Evolutionary conservation across 805 yeast genomes (phyloP), one percentile per base, ranked within the genome.

Genomic region (Saccharomycopsis sp.): DNA sequence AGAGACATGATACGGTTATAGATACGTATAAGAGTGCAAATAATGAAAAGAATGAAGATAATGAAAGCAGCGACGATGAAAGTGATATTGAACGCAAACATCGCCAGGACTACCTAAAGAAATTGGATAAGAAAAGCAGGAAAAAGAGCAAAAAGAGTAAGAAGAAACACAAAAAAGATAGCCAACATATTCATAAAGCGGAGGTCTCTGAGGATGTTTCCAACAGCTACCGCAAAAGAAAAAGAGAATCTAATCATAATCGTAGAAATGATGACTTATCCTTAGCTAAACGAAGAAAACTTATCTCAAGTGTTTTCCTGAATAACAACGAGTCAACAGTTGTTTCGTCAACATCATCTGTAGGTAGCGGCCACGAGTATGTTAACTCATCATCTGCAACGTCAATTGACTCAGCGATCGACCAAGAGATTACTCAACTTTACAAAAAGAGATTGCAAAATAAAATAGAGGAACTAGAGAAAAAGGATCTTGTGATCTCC

Each of bases 401-500:
- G 7, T 44, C 49, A 12, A 17, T 44, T 44, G 49, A 44, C 7
- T 44, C 49, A n/a, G 22, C 7, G 7, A 19, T 19, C 22, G 49
- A 44, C 12, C 19, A 12, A 17, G 49, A 44, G 12, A 8, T 44
- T 17, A 44, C 20, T 17, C 19, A 17, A 12, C 49, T 44, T 44
- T 44, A 44, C 12, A 8, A 44, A 19, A 44, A 44, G 12, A 44
- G 49, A 15, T 35, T 55, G 17, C 53, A 22, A 12, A 24, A 22
- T 9, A 53, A 47, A 38, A 44, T 50, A 17, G 20, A 53, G 22
- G 57, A 59, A n/a, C 20, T 59, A 9, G 34, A 56, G 23, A 22
- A 12, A 23, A 59, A 60, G 47, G 59, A 60, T 23, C 14, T 44
- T 19, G 57, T 47, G 53, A 60, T 60, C 29, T 22, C 44, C 12